Evolutionary conservation across 805 yeast species (phyloP).

Genomic region (Metschnikowia baotianmanensis): DNA sequence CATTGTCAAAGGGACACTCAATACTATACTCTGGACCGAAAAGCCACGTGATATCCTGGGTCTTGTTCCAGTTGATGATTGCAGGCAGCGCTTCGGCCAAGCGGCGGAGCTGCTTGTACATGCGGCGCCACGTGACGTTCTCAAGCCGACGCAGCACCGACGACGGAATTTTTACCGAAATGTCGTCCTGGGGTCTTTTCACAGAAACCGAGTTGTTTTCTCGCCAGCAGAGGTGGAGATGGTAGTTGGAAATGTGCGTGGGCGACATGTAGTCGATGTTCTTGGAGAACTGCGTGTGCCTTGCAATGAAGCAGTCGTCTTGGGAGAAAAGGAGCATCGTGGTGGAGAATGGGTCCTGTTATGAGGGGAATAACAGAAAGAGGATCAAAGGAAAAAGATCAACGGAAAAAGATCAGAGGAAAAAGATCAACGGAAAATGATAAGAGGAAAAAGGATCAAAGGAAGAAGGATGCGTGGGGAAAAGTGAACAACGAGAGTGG

Average conservation of each 20-base stretch:
- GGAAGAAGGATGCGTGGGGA: neutral
- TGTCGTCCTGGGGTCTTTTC: constrained; percentile 20
- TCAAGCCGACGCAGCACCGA: constrained; percentile 27
- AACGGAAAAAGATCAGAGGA: no score
- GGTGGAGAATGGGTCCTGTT: neutral
- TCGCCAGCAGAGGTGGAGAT: constrained; percentile 27
- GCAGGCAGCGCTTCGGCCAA: constrained; percentile 40
- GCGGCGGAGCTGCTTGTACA: constrained; percentile 29
- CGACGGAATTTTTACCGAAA: constrained; percentile 21
- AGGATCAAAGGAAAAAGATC: no score
- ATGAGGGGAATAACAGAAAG: no score
- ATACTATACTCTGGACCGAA: constrained; percentile 45
- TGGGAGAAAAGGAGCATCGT: constrained; percentile 8
- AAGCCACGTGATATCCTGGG: constrained; percentile 52
- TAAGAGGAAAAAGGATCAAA: neutral
- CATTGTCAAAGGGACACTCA: constrained; percentile 1
- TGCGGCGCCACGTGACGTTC: constrained; percentile 42
- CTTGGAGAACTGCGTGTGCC: constrained; percentile 14
- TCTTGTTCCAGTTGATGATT: constrained; percentile 52
- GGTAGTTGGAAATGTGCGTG: constrained; percentile 15
- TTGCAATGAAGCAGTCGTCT: constrained; percentile 16
- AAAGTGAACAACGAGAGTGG: neutral
- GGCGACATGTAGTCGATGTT: constrained; percentile 34
- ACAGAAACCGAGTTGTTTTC: constrained; percentile 21
- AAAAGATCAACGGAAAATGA: no score